phyloP scores from a whole-genome alignment of 2,329 filamentous ascomycete species.

The Neopestalotiopsis clavispora region DNA sequence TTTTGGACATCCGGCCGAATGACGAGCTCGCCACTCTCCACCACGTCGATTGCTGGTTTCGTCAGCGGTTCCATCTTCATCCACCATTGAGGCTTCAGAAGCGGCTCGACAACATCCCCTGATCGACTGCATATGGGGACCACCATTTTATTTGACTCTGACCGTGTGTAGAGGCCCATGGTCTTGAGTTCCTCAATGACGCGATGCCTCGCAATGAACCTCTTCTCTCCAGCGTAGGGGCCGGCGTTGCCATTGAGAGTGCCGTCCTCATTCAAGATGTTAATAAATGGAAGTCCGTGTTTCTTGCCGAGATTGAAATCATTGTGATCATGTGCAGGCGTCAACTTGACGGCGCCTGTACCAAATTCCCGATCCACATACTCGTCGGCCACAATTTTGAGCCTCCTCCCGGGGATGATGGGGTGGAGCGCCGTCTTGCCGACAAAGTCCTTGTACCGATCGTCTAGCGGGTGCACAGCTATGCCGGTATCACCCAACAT shows the following conservation, averaged over 20 bases:
- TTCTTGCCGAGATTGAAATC: constrained; percentile 79
- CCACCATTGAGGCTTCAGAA: constrained; percentile 98
- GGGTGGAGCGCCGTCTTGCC: constrained; percentile 87
- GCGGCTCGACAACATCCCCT: constrained; percentile 93
- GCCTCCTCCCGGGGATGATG: constrained; percentile 71
- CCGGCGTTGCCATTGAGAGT: too few species aligned
- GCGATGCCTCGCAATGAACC: too few species aligned
- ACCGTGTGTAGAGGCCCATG: too few species aligned
- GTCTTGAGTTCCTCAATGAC: too few species aligned
- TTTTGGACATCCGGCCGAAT: constrained; percentile 81
- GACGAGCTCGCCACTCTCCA: constrained; percentile 80
- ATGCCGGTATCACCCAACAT: constrained; percentile 95
- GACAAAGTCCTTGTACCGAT: constrained; percentile 81
- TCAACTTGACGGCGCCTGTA: constrained; percentile 96
- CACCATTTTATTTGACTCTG: too few species aligned
- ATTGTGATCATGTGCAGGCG: constrained; percentile 92
- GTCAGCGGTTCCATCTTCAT: constrained; percentile 75
- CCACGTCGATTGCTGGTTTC: constrained; percentile 77
- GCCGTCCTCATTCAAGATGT: too few species aligned
- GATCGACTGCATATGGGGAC: constrained; percentile 40
- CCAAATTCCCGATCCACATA: constrained; percentile 93
- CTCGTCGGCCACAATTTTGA: constrained; percentile 85
- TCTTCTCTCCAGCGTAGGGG: too few species aligned
- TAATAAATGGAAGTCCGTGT: too few species aligned
- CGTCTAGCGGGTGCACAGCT: constrained; percentile 85